Percentiles rank a stretch among this genome's conserved stretches.
phyloP scores from a whole-genome alignment of 2,329 filamentous ascomycete species.

The Penicillium nordicum region DNA sequence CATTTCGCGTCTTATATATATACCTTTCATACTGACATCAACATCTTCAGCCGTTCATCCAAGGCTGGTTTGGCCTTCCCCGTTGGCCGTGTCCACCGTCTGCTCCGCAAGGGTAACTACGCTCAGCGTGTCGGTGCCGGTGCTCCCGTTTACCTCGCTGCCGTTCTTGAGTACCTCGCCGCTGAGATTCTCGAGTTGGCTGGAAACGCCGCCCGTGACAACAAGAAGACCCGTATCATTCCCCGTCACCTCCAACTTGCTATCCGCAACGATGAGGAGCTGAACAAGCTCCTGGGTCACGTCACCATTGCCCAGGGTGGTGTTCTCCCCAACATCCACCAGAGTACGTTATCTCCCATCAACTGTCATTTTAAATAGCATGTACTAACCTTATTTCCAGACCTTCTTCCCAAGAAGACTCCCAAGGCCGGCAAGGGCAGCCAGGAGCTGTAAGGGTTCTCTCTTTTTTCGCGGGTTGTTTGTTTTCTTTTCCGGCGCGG shows the following conservation, averaged over 20 bases:
- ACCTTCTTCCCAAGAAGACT: conserved; percentile 99
- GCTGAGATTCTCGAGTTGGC: conserved; percentile 98
- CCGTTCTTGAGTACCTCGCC: conserved; percentile 96
- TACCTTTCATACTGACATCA: conserved; percentile 34
- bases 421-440: conserved; percentile 91
- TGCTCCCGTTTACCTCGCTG: conserved; percentile 94
- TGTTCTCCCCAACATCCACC: conserved; percentile 96
- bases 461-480: conserved; percentile 46
- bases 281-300: conserved; percentile 97
- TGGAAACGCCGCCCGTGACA: conserved; percentile 97
- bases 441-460: conserved; percentile 79
- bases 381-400: conserved; percentile 47
- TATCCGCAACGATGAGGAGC: conserved; percentile 98
- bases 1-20: conserved; percentile 8
- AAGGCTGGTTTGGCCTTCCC: conserved; percentile 99
- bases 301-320: conserved; percentile 96
- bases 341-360: conserved; percentile 63
- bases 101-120: conserved; percentile 98
- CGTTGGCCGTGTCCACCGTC: conserved; percentile 98
- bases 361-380: conserved; percentile 7
- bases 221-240: conserved; percentile 99
- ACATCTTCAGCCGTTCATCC: conserved; percentile 76
- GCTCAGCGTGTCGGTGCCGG: conserved; percentile 98
- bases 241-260: conserved; percentile 97
- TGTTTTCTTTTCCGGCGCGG: conserved; percentile 68